These are phyloP conservation scores for Ustilago xerochloae DNA, from an alignment of 1,284 basidiomycete genomes.

Conservation along the genomic window DNA sequence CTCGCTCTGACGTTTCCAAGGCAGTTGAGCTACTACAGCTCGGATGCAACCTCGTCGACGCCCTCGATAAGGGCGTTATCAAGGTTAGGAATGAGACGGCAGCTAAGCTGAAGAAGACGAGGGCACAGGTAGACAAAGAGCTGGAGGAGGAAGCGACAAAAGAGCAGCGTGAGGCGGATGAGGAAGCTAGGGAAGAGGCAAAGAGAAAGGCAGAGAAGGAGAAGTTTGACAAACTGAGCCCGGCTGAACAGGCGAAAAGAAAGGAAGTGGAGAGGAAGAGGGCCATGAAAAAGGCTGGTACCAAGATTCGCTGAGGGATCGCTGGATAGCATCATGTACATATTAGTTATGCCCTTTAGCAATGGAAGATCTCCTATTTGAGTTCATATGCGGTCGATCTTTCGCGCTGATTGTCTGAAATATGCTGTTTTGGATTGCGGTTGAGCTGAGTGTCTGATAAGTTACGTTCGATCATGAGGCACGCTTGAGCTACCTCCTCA, in stretches of 20 bases:
- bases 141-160: conserved; percentile 48
- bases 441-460: too few species aligned
- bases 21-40: conserved; percentile 55
- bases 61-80: conserved; percentile 50
- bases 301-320: conserved; percentile 19
- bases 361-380: too few species aligned
- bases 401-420: not conserved
- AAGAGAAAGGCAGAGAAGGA: conserved; percentile 59
- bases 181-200: conserved; percentile 57
- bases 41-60: conserved; percentile 63
- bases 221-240: conserved; percentile 61
- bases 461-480: too few species aligned
- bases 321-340: not conserved
- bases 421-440: not conserved
- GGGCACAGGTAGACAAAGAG: conserved; percentile 55
- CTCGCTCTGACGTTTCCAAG: conserved; percentile 23
- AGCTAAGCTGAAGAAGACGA: conserved; percentile 55
- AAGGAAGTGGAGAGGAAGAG: conserved; percentile 65
- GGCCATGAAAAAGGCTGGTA: conserved; percentile 53
- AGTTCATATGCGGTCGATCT: too few species aligned
- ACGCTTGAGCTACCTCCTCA: too few species aligned
- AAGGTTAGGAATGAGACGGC: conserved; percentile 49
- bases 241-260: conserved; percentile 64
- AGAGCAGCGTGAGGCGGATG: conserved; percentile 54
- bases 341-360: not conserved